Conservation (phyloP, 106 monocot genomes). For the Gastrodia elata region DNA sequence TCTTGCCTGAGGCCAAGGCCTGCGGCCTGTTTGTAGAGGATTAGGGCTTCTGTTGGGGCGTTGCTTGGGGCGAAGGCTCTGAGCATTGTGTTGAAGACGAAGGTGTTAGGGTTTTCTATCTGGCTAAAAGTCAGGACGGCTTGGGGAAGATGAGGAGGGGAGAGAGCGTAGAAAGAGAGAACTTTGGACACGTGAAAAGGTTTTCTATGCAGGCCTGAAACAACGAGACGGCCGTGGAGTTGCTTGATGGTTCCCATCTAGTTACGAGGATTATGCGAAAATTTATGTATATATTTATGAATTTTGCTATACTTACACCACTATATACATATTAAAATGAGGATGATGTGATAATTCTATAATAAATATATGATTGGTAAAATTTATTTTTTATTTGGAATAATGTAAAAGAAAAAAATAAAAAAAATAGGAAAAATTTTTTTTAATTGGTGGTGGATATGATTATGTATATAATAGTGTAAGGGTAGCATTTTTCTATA, state of each 20-base stretch:
- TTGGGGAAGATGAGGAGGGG: conserved; percentile 8
- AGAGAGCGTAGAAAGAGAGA: conserved; percentile 24
- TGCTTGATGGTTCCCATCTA: conserved; percentile 21
- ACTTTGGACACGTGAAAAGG: conserved; percentile 18
- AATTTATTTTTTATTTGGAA: too few relatives aligned
- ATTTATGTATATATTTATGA: too few relatives aligned
- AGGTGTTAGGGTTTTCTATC: conserved; percentile 20
- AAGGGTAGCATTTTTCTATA: too few relatives aligned
- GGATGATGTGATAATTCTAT: too few relatives aligned
- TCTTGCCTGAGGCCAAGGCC: conserved; percentile 13
- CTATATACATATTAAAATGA: too few relatives aligned
- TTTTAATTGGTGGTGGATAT: too few relatives aligned
- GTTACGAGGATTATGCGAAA: too few relatives aligned
- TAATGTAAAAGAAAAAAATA: too few relatives aligned
- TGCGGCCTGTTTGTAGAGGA: conserved; percentile 20
- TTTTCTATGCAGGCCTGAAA: conserved; percentile 15
- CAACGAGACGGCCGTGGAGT: conserved; percentile 25
- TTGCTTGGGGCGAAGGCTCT: conserved; percentile 20
- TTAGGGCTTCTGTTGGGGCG: conserved; percentile 21
- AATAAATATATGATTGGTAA: too few relatives aligned
- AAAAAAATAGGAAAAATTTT: too few relatives aligned
- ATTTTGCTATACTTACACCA: too few relatives aligned
- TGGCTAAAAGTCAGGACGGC: conserved; percentile 22
- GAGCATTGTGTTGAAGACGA: conserved; percentile 24
- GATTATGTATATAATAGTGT: too few relatives aligned